Base-by-base conservation (phyloP, 1,139 yeast genomes). In the Spathaspora sp. region DNA sequence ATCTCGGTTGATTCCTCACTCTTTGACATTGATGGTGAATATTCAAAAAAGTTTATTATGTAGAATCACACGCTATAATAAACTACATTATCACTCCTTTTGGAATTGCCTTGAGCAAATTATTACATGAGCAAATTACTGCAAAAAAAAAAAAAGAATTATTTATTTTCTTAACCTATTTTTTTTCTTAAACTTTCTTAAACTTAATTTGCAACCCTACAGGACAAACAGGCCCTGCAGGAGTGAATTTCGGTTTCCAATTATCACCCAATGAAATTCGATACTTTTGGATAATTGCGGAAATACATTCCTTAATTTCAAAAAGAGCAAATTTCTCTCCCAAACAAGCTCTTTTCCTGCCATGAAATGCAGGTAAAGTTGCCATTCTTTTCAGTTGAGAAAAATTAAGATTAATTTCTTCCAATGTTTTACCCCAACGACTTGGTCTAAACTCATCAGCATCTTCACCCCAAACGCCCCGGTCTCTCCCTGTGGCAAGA, bases 271-370 rank as follows among this genome's bases (percentile, higher is more conserved):
- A 48, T 1, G 48, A 36, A 45, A 82, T 51, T 29, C 61, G 58
- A 51, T 67, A 80, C 2, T 59, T 55, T 24, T 50, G 57, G 15
- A 81, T 48, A 26, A 80, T 55, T 42, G 65, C 65, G 10, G 60
- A 56, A 2, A 80, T 43, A 7, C 76, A 65, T 10, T 69, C 58
- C 52, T 74, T 72, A 37, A 72, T 63, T 53, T 80, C 81, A 40
- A 61, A 56, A 9, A 82, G 62, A 1, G 86, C 86, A 58, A 78
- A 72, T 51, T 77, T 77, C 53, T 82, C 86, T 4, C 87, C 87
- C 29, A 82, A 59, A 57, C 87, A 82, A 0, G 86, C 85, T 42
- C 87, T 63, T 51, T 68, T 76, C 10, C 85, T 74, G 6, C 87
- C 87, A 56, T 82, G 86, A 53, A 82, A 82, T 0, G 84, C 76